Conservation (phyloP, 148 eudicot species). For the Selenicereus undatus region DNA sequence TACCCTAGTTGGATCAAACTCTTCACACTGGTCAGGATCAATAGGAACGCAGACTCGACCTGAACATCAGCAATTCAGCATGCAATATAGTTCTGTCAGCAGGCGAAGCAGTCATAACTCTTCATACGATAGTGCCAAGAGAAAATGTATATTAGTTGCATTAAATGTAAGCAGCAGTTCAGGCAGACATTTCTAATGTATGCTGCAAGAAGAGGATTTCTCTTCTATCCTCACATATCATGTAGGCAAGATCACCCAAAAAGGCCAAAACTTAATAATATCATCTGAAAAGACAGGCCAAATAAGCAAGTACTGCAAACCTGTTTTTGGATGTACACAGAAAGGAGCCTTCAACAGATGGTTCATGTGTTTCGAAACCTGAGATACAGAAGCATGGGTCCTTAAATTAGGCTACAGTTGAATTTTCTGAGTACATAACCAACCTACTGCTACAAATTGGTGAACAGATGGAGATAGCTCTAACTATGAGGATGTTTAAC, state of each 20-base stretch:
- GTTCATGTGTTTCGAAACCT: conserved; percentile 96
- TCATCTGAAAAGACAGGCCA: not conserved
- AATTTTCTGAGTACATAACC: not conserved
- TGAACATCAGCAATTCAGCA: conserved; percentile 25
- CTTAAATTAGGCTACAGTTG: not conserved
- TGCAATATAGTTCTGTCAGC: not conserved
- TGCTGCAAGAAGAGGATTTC: not conserved
- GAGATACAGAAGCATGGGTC: conserved; percentile 22
- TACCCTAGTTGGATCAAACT: conserved; percentile 76
- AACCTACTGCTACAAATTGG: not conserved
- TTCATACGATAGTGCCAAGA: not conserved
- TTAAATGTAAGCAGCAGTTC: not conserved
- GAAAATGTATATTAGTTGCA: not conserved
- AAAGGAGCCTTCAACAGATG: conserved; percentile 96
- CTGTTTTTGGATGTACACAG: conserved; percentile 96
- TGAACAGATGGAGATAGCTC: not conserved
- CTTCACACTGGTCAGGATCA: conserved; percentile 76
- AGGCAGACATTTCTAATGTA: conserved; percentile 5
- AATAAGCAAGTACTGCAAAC: conserved; percentile 29
- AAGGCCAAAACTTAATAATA: not conserved
- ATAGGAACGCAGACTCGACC: conserved; percentile 93
- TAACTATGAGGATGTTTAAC: not conserved
- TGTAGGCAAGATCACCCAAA: not conserved
- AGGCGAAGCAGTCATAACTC: not conserved
- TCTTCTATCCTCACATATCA: conserved; percentile 2